Evolutionary conservation across 352 stramenopile species (phyloP).

Genomic region (Lagenidium sp.): DNA sequence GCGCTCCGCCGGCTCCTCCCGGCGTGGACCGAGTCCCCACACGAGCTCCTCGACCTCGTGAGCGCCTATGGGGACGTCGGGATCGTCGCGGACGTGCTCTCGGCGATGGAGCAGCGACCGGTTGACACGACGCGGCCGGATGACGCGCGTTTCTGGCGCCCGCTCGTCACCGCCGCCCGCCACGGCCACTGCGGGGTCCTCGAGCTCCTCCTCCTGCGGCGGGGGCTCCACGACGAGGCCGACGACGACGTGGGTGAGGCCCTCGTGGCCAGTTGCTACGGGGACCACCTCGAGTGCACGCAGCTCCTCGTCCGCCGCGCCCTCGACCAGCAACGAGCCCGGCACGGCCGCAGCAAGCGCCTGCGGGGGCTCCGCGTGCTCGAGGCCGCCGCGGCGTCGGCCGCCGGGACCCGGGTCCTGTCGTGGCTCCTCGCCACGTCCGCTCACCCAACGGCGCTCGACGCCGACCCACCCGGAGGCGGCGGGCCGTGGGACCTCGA

Average conservation of each 20-base stretch:
- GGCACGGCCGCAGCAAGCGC: too few species aligned
- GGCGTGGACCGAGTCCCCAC: too few species aligned
- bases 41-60: slow-evolving; percentile 1
- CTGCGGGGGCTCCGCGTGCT: neutral
- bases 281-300: neutral
- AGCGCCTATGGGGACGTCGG: slow-evolving; percentile 2
- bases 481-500: slow-evolving; percentile 5
- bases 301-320: neutral
- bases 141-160: slow-evolving; percentile 9
- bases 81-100: slow-evolving; percentile 1
- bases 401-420: slow-evolving; percentile 1
- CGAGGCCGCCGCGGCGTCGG: neutral
- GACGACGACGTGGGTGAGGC: slow-evolving; percentile 6
- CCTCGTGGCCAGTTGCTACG: neutral
- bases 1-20: neutral
- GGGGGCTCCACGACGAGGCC: neutral
- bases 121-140: neutral
- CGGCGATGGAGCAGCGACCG: neutral
- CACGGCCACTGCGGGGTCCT: slow-evolving; percentile 10
- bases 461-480: neutral
- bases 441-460: too few species aligned
- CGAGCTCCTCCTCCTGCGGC: neutral
- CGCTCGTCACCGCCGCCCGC: slow-evolving; percentile 8
- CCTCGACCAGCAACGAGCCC: too few species aligned
- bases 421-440: slow-evolving; percentile 8